phyloP scores from a whole-genome alignment of 345 rosid species.

The Acer yangbiense region DNA sequence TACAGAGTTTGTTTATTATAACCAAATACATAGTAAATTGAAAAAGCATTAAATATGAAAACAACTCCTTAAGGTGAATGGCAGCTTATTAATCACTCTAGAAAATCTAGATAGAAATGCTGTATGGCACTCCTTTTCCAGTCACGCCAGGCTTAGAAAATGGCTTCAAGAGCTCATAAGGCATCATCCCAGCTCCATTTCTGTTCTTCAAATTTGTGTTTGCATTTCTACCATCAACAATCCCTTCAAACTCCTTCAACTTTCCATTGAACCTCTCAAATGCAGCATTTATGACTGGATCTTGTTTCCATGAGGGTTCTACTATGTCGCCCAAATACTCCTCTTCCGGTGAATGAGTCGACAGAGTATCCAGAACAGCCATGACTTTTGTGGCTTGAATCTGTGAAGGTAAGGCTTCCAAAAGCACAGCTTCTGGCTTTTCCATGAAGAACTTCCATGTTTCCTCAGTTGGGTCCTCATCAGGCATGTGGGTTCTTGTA shows the following conservation, averaged over 20 bases:
- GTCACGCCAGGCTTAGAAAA: conserved; percentile 44
- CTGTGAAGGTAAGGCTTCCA: conserved; percentile 44
- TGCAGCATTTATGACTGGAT: conserved; percentile 28
- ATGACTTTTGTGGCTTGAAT: conserved; percentile 47
- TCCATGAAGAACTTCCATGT: conserved; percentile 33
- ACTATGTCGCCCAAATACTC: conserved; percentile 40
- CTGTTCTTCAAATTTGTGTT: conserved; percentile 34
- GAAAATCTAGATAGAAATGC: conserved; percentile 4
- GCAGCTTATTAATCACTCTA: too few relatives aligned
- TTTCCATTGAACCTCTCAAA: conserved; percentile 36
- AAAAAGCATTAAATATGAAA: too few relatives aligned
- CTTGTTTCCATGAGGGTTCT: conserved; percentile 36
- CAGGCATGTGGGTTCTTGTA: conserved; percentile 43
- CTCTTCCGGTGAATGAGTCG: conserved; percentile 51
- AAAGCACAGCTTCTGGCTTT: conserved; percentile 37
- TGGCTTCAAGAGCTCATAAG: conserved; percentile 46
- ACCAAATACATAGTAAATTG: too few relatives aligned
- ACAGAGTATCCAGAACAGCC: conserved; percentile 41
- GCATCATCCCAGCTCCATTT: conserved; percentile 41
- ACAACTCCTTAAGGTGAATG: too few relatives aligned
- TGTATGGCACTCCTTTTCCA: conserved; percentile 45
- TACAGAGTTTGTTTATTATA: too few relatives aligned
- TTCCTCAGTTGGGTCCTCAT: conserved; percentile 38
- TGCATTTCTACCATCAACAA: conserved; percentile 40
- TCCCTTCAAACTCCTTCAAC: conserved; percentile 36